Evolutionary conservation across 371 early-diverging fungal genomes (phyloP), one percentile per base, ranked within the genome.

Genomic region (Mortierella sp.): DNA sequence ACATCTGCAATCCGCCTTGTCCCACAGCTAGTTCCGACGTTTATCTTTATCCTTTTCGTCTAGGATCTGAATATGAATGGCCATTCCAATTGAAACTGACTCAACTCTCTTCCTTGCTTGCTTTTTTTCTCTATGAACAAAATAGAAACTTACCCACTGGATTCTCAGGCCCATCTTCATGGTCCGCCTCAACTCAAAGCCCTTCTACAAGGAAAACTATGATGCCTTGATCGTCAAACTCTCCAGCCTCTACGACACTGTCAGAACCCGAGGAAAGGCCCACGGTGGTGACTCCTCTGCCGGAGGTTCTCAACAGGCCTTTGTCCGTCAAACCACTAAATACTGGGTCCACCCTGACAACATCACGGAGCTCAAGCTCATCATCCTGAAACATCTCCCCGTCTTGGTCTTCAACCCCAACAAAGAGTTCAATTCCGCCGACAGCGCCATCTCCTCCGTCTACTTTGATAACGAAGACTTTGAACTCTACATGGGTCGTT

Each of bases 281-380:
- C 73, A 87, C 39, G 76, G 75, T 39, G 87, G 87, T 18, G 86
- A 86, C 63, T 88, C 91, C 45, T 85, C 90, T 45, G 89, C 92
- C n/a, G 92, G 91, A 37, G 89, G 89, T 10, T 87, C 90, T 14
- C 90, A 92, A 65, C 90, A 88, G 68, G 92, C 92, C 63, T 96
- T 96, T 88, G 96, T 97, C 12, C 90, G 96, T 22, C 89, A 92
- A 63, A 96, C 96, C 22, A 91, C 93, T 43, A 97, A 99, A 87
- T 99, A 99, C 86, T 99, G 99, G 99, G 96, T 99, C 20, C 98
- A 98, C 77, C 96, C 96, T 1, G 99, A 99, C 83, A 98, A 99
- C 84, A 94, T 99, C 55, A 96, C 96, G 64, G 98, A 98, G 83
- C 92, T 99, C 74, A 97, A 98, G 83, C 91, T 95, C 51, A 88